Percentiles rank a stretch among this genome's conserved stretches.
Conservation (phyloP, 2,329 filamentous ascomycete species). For the Scolecobasidium constrictum region DNA sequence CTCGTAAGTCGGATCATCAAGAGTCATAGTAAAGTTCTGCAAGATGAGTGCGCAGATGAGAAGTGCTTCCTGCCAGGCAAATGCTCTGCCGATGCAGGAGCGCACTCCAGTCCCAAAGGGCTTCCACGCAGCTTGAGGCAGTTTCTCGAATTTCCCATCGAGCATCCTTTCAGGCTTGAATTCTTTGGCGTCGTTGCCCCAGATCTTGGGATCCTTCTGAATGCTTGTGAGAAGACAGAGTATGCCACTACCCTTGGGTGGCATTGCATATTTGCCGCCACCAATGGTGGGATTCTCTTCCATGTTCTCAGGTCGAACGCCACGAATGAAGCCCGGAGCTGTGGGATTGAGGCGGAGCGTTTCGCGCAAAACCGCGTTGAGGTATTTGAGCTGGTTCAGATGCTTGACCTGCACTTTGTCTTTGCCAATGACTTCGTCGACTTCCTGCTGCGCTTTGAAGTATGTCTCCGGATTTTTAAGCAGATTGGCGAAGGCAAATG, state of each 20-base stretch:
- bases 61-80: conserved; percentile 44
- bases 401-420: conserved; percentile 37
- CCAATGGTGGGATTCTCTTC: conserved; percentile 14
- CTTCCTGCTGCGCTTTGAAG: conserved; percentile 40
- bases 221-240: conserved; percentile 22
- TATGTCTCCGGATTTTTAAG: conserved; percentile 38
- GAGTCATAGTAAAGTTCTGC: conserved; percentile 33
- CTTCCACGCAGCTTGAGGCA: conserved; percentile 35
- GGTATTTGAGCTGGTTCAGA: conserved; percentile 40
- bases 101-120: conserved; percentile 44
- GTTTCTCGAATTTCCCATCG: conserved; percentile 28
- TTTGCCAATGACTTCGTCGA: conserved; percentile 41
- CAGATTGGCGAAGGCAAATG: conserved; percentile 9
- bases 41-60: conserved; percentile 32
- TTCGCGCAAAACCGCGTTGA: conserved; percentile 31
- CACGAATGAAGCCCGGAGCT: conserved; percentile 39
- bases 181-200: conserved; percentile 32
- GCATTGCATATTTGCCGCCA: conserved; percentile 28
- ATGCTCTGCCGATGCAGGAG: conserved; percentile 42
- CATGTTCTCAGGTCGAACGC: conserved; percentile 14
- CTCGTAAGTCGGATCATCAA: conserved; percentile 32
- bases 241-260: conserved; percentile 19
- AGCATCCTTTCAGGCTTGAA: conserved; percentile 39
- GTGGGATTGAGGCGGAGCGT: conserved; percentile 43
- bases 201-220: conserved; percentile 29